A percentile compares a stretch with the other conserved stretches of the same genome.
Evolutionary conservation across 1,284 basidiomycete species (phyloP).

Genomic region (Ceratobasidium sp.): DNA sequence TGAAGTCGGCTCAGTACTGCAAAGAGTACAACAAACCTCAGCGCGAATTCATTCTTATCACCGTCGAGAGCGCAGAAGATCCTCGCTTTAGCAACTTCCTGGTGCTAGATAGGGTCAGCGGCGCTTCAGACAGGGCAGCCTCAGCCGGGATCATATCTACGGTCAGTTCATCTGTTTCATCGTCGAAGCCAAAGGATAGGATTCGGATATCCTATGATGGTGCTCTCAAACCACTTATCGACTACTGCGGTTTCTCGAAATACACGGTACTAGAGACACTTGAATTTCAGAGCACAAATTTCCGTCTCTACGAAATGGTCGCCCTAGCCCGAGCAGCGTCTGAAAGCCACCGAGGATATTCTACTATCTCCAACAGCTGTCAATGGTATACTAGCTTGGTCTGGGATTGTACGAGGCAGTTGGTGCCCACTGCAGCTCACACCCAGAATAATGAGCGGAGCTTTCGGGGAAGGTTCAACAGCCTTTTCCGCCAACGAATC

Average conservation of each 20-base stretch:
- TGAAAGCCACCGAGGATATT: neutral
- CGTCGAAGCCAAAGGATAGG: neutral
- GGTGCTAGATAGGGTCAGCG: conserved; percentile 2
- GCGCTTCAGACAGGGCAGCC: neutral
- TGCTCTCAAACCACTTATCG: neutral
- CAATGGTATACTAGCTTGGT: conserved; percentile 27
- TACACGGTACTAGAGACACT: conserved; percentile 1
- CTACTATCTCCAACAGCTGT: neutral
- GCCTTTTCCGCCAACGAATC: neutral
- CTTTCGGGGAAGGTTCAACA: neutral
- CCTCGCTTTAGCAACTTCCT: neutral
- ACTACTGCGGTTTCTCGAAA: neutral
- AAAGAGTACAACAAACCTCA: conserved; percentile 2
- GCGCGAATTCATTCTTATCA: conserved; percentile 20
- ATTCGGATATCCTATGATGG: conserved; percentile 20
- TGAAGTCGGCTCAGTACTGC: conserved; percentile 14
- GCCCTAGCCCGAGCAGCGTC: neutral
- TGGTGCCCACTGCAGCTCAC: neutral
- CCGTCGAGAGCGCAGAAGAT: neutral
- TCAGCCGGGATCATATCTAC: neutral
- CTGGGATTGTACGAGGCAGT: conserved; percentile 11
- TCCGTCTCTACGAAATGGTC: conserved; percentile 5
- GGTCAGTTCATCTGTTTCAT: neutral
- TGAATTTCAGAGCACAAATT: neutral
- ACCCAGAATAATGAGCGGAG: neutral